Evolutionary conservation across 2,329 filamentous ascomycete genomes (phyloP).

Genomic region (Acrocalymma vagum): DNA sequence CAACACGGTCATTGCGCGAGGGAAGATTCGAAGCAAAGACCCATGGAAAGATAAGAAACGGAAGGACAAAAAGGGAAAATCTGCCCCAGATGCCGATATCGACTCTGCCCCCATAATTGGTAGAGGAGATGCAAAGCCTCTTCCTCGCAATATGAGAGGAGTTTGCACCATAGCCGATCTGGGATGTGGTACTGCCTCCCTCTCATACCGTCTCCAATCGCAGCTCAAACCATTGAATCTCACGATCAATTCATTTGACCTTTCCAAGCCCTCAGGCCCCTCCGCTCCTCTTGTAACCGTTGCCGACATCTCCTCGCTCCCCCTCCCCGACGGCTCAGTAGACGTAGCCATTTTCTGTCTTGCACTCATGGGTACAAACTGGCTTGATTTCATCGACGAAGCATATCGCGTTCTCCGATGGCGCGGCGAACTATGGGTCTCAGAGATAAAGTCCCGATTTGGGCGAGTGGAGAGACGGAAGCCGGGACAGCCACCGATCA

Average conservation of each 20-base stretch:
- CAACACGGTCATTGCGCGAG: conserved; percentile 72
- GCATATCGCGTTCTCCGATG: conserved; percentile 90
- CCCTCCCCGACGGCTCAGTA: conserved; percentile 75
- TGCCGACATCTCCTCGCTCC: conserved; percentile 87
- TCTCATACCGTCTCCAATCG: conserved; percentile 73
- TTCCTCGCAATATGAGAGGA: conserved; percentile 74
- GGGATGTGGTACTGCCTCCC: conserved; percentile 89
- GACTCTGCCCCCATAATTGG: conserved; percentile 15
- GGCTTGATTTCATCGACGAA: conserved; percentile 96
- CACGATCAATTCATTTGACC: conserved; percentile 83
- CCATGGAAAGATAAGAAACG: conserved; percentile 53
- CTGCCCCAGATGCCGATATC: conserved; percentile 13
- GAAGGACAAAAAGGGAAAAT: conserved; percentile 37
- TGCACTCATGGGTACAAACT: conserved; percentile 98
- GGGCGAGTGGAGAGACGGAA: conserved; percentile 64
- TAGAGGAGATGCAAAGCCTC: conserved; percentile 51
- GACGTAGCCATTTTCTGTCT: conserved; percentile 95
- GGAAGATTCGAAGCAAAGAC: conserved; percentile 56
- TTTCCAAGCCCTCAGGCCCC: conserved; percentile 78
- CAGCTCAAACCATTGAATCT: conserved; percentile 74
- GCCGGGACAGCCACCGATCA: conserved; percentile 60
- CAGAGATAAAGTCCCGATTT: conserved; percentile 96
- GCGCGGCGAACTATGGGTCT: conserved; percentile 96
- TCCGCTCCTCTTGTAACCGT: conserved; percentile 80
- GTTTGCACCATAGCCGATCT: conserved; percentile 86